Evolutionary conservation across 2,329 filamentous ascomycete genomes (phyloP).

Genomic region (Sporothrix euskadiensis): DNA sequence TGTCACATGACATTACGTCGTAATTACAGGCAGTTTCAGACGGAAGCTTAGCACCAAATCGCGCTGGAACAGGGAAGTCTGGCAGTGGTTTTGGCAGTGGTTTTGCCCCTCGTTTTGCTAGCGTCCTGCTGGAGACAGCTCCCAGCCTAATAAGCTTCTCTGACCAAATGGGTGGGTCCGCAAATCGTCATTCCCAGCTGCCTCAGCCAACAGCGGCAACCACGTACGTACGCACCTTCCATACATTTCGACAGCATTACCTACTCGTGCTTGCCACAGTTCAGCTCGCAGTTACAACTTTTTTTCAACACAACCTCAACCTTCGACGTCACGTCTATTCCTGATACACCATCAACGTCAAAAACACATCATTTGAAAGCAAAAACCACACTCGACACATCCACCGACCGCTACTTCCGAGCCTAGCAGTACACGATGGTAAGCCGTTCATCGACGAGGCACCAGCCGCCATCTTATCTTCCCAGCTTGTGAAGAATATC

Average conservation of each 20-base stretch:
- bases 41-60: not conserved
- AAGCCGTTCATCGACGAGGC: not conserved
- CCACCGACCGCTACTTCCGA: not conserved
- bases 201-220: slow-evolving; percentile 15
- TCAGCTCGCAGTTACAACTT: not conserved
- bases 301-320: not conserved
- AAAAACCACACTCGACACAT: not conserved
- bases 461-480: not conserved
- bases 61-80: not conserved
- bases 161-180: not conserved
- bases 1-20: slow-evolving; percentile 12
- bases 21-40: not conserved
- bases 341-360: not conserved
- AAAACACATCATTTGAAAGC: too few relatives aligned
- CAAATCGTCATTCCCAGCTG: slow-evolving; percentile 24
- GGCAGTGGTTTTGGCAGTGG: not conserved
- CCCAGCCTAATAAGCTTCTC: not conserved
- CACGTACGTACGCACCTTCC: not conserved
- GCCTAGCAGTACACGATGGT: not conserved
- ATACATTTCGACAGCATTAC: not conserved
- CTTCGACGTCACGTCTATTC: not conserved
- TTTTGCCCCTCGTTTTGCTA: slow-evolving; percentile 16
- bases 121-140: not conserved
- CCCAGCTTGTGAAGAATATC: not conserved
- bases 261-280: slow-evolving; percentile 7